Evolutionary conservation across 768 basidiomycete genomes (phyloP), one percentile per base, ranked within the genome.

Genomic region (Guyanaporus albipodus): DNA sequence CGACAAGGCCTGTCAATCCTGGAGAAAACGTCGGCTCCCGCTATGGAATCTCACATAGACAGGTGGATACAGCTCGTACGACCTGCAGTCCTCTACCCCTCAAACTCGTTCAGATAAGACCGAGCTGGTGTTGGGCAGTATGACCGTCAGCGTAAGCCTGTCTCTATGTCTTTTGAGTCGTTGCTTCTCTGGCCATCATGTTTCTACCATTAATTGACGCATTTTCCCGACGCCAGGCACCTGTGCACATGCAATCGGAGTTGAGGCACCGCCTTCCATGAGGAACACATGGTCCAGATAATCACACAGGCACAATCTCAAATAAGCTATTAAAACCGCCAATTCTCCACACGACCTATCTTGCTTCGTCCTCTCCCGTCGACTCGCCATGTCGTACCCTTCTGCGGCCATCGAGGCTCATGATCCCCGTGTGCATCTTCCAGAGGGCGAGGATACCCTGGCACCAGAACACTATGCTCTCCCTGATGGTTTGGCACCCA

Each of bases 401-500:
- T 44, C n/a, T 41, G 63, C 61, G 9, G 44, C 52, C 7, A 33
- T 58, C 19, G 49, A 57, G 41, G 51, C 44, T 6, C 41, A 50
- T 11, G 58, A 57, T 18, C 56, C 56, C 46, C 58, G 52, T 5
- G 50, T 47, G 17, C 51, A 52, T 9, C 14, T 42, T 6, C 17
- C 52, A 21, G 47, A 58, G 19, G 14, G 39, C 1, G 6, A 52
- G 1, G 55, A 46, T 2, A 2, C 29, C 21, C 10, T 33, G 22
- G 29, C 38, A 2, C 59, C 55, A 1, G 66, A 59, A n/a, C 47
- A 56, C 14, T 34, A 33, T 15, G 29, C 53, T 19, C 54, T 66
- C 28, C 34, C n/a, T 3, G 61, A 66, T 28, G 63, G 54, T 2
- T 35, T 55, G 8, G 17, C 42, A 6, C 64, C 66, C 0, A 66